Conservation (phyloP, 116 monocot species). For the Trichopus zeylanicus region DNA sequence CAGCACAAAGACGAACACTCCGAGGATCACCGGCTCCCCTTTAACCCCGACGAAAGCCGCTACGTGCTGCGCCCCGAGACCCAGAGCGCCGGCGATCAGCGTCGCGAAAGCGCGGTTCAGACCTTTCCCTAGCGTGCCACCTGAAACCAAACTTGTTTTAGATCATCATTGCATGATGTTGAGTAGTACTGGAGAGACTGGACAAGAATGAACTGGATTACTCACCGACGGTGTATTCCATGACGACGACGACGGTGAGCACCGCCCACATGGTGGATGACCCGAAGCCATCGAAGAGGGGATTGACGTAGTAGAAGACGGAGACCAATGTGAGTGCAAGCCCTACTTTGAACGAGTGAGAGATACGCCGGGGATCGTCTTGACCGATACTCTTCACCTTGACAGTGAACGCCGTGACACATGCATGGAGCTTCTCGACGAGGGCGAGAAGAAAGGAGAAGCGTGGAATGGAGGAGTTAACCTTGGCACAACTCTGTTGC, state of each 20-base stretch:
- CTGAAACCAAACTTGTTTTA: conserved; percentile 9
- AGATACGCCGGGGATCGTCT: conserved; percentile 58
- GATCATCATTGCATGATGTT: neutral
- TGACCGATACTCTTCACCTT: conserved; percentile 38
- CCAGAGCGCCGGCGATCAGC: conserved; percentile 41
- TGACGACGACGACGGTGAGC: conserved; percentile 71
- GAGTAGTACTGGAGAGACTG: neutral
- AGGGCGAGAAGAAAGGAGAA: neutral
- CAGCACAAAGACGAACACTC: conserved; percentile 44
- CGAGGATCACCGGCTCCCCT: conserved; percentile 53
- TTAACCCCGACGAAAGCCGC: conserved; percentile 32
- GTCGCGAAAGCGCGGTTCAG: conserved; percentile 56
- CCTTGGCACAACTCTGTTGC: neutral
- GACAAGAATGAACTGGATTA: neutral
- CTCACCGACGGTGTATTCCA: conserved; percentile 76
- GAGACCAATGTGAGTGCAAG: conserved; percentile 67
- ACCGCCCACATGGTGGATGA: conserved; percentile 63
- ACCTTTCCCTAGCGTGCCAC: conserved; percentile 59
- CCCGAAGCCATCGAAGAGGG: conserved; percentile 53
- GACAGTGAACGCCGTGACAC: neutral
- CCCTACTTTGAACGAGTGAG: conserved; percentile 61
- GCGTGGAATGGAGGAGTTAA: neutral
- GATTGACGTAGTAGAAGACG: conserved; percentile 58
- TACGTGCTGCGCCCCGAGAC: conserved; percentile 41
- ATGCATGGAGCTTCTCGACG: neutral